Evolutionary conservation across 495 filamentous ascomycete species (phyloP).

Genomic region (Penicillium soppii): DNA sequence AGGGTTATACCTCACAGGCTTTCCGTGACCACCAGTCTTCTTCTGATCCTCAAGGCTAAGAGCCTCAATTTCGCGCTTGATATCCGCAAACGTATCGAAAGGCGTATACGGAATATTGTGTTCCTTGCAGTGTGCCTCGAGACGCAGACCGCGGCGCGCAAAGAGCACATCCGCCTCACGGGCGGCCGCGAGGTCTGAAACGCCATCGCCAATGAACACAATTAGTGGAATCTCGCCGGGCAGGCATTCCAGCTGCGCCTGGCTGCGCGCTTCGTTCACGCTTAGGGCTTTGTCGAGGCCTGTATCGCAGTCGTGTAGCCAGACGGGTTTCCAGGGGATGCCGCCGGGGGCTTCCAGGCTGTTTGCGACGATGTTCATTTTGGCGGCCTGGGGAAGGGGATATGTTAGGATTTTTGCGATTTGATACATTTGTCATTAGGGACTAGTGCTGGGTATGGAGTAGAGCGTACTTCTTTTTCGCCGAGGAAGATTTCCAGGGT

Average conservation of each 20-base stretch:
- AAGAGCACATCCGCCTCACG: constrained; percentile 76
- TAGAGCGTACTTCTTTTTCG: constrained; percentile 50
- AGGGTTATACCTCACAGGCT: constrained; percentile 65
- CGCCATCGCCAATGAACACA: constrained; percentile 77
- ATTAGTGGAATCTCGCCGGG: constrained; percentile 68
- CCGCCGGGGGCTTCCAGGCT: constrained; percentile 60
- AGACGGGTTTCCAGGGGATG: constrained; percentile 68
- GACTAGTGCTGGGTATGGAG: too few species aligned
- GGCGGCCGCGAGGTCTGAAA: constrained; percentile 72
- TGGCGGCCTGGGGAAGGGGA: constrained; percentile 34
- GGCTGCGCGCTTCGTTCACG: constrained; percentile 57
- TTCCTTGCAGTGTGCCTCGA: constrained; percentile 71
- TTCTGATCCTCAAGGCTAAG: constrained; percentile 61
- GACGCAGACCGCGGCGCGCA: constrained; percentile 62
- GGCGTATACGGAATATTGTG: constrained; percentile 61
- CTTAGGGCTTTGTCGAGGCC: constrained; percentile 71
- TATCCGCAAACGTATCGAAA: constrained; percentile 68
- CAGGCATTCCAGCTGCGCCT: constrained; percentile 51
- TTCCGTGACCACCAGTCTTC: constrained; percentile 63
- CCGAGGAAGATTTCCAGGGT: constrained; percentile 67
- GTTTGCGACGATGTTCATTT: constrained; percentile 72
- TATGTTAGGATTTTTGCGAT: constrained; percentile 5
- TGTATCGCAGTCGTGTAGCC: constrained; percentile 65
- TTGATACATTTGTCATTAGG: too few species aligned
- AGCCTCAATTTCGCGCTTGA: constrained; percentile 60